These are phyloP conservation scores for Plasmodium falciparum DNA, from an alignment of 169 alveolate species.

Conservation along the genomic window DNA sequence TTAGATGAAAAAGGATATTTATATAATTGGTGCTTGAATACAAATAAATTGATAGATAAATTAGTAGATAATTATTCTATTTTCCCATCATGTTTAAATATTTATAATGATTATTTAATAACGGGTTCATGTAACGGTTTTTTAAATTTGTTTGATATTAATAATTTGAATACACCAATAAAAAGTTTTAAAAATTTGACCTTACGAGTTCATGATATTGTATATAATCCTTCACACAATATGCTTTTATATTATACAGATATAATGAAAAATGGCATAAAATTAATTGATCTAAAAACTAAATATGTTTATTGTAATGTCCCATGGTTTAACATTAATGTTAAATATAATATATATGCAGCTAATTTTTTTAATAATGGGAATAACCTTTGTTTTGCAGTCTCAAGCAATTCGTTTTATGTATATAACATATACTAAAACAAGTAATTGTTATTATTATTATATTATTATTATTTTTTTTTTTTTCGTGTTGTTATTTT, in stretches of 20 bases:
- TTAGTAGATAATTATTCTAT: slow-evolving; percentile 66
- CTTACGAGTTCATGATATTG: slow-evolving; percentile 23
- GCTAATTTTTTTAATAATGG: slow-evolving; percentile 76
- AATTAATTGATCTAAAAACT: slow-evolving; percentile 28
- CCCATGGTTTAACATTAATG: slow-evolving; percentile 40
- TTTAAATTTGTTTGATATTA: slow-evolving; percentile 53
- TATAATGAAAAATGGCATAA: slow-evolving; percentile 48
- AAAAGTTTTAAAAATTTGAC: slow-evolving; percentile 68
- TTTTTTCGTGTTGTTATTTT: neutral
- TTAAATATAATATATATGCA: slow-evolving; percentile 18
- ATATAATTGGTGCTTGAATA: slow-evolving; percentile 76
- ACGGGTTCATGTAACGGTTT: slow-evolving; percentile 59
- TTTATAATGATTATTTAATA: slow-evolving; percentile 38
- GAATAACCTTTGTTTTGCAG: slow-evolving; percentile 51
- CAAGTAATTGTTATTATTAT: neutral
- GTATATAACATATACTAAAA: slow-evolving; percentile 22
- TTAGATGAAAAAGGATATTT: slow-evolving; percentile 66
- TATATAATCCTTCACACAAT: slow-evolving; percentile 35
- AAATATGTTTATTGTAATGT: slow-evolving; percentile 70
- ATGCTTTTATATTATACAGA: slow-evolving; percentile 48
- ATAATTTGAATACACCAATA: slow-evolving; percentile 39
- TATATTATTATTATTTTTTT: neutral
- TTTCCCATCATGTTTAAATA: slow-evolving; percentile 56
- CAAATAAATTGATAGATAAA: slow-evolving; percentile 39
- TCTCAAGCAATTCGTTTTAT: slow-evolving; percentile 41